Evolutionary conservation across 2,329 filamentous ascomycete genomes (phyloP), one percentile per base, ranked within the genome.

Genomic region (Arachnomyces sp.): DNA sequence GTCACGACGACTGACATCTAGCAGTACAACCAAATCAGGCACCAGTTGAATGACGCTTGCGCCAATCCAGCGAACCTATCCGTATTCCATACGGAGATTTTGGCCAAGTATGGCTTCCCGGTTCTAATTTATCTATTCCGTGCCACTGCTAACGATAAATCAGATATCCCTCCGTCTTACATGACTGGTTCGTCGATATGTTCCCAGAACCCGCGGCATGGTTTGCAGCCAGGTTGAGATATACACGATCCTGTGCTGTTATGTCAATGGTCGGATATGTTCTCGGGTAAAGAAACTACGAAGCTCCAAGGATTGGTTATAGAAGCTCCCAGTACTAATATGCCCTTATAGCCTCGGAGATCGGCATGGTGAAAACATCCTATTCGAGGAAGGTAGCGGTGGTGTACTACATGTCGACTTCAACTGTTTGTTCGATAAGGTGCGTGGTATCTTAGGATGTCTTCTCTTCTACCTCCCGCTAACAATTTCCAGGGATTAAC

Each of bases 181-280:
- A 93, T 49, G 77, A 89, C 48, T 99, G 92, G 92, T 99, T 98
- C 61, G 79, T 92, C 14, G 84, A 94, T 51, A 87, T 88, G 52
- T 99, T 95, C 57, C 88, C 92, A 0, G 88, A 94, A 56, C 89
- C 93, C 3, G 85, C 86, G 9, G 74, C 82, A 1, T 99, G 92
- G 92, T 93, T 98, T 61, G 76, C 80, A 2, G 89, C 90, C 7
- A 79, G 92, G 6, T 72, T 96, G 33, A 78, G 81, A 34, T 99
- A 96, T 64, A 93, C 92, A 2, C 79, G 92, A 3, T 94, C 92
- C 1, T 90, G 85, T 54, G 92, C 93, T 8, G 92, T 98, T 50
- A 98, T 98, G 89, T 94, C 88, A n/a, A 98, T 99, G 77, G 87
- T 94, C 3, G 92, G 92, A 36, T 93, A 94, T 42, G 89, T 96